Base-by-base conservation (phyloP, 2,329 filamentous ascomycete species). In the Cladobotryum mycophilum region DNA sequence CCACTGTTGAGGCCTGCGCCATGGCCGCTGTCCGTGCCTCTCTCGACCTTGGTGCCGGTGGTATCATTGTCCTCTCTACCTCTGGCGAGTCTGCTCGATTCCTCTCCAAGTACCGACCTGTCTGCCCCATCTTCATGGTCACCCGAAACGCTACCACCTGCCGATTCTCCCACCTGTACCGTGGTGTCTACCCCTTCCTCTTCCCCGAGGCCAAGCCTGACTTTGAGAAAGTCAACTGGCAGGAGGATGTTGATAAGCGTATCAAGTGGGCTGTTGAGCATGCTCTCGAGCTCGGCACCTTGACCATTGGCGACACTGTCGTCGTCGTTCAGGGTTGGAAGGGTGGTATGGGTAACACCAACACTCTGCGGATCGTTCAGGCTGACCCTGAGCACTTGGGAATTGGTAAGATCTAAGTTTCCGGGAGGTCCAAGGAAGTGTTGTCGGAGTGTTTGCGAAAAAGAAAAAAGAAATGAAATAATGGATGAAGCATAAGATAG, bases 121-220 rank as follows among this genome's bases (percentile, higher is more conserved):
- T 97, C 58, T 97, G 92, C 82, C 93, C 93, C 62, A 96, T 99
- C 76, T 92, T 99, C 79, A 97, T 97, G 92, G 88, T 99, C 58
- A 96, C 92, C 58, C 86, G 93, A 64, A 96, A 87, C 70, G 74
- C 83, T 45, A 83, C 81, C 58, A 89, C 93, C 47, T 87, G 90
- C 54, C 82, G 93, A 73, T 97, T 93, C 73, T 87, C 84, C 60
- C 93, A 99, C 72, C 75, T 99, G 70, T 97, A 96, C 78, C 92
- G 93, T 67, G 93, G 93, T 63, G 92, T 99, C 56, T 99, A 96
- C 70, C 93, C 93, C 53, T 99, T 99, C 86, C 79, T 87, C 65
- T 97, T 96, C 80, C 82, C 86, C 48, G 88, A 96, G 77, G 74
- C 76, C 63, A 97, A 97, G 84, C 93, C 93, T 62, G 89, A 99